A percentile compares a stretch with the other conserved stretches of the same genome.
Evolutionary conservation across 1,284 basidiomycete genomes (phyloP).

Genomic region (Mycena citricolor): DNA sequence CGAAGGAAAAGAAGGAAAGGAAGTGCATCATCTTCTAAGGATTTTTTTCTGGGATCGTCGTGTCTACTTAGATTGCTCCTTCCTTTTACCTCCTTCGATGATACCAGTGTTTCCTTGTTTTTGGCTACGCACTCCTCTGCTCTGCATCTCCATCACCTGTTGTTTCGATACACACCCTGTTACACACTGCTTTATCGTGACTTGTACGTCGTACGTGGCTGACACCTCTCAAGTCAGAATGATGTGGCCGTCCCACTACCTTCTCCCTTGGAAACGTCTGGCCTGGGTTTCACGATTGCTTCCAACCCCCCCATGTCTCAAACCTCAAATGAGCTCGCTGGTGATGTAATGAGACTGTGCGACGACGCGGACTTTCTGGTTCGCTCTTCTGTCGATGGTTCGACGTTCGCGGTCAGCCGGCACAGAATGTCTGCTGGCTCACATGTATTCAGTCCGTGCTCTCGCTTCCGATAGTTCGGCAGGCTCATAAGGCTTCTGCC

Average conservation of each 20-base stretch:
- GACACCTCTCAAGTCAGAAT: no score
- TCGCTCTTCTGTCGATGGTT: constrained; percentile 48
- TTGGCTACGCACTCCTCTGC: constrained; percentile 29
- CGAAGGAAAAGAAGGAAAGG: constrained; percentile 46
- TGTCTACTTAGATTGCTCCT: constrained; percentile 63
- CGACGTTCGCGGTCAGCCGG: constrained; percentile 47
- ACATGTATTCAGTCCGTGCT: constrained; percentile 56
- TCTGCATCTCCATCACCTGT: constrained; percentile 21
- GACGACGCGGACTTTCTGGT: constrained; percentile 52
- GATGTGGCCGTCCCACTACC: no score
- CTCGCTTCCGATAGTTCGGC: constrained; percentile 5
- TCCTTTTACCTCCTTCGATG: constrained; percentile 62
- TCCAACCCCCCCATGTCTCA: background rate
- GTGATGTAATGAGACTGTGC: constrained; percentile 28
- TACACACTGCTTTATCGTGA: no score
- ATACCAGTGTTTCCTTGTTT: constrained; percentile 64
- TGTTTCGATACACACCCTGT: constrained; percentile 17
- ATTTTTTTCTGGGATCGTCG: constrained; percentile 54
- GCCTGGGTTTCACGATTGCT: no score
- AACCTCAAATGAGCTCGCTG: background rate
- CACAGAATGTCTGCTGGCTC: constrained; percentile 46
- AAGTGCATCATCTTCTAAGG: constrained; percentile 81
- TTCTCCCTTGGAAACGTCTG: no score
- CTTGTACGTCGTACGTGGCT: no score
- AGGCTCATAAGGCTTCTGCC: constrained; percentile 10